phyloP scores from a whole-genome alignment of 805 yeast genomes.

The Barnettozyma siamensis region DNA sequence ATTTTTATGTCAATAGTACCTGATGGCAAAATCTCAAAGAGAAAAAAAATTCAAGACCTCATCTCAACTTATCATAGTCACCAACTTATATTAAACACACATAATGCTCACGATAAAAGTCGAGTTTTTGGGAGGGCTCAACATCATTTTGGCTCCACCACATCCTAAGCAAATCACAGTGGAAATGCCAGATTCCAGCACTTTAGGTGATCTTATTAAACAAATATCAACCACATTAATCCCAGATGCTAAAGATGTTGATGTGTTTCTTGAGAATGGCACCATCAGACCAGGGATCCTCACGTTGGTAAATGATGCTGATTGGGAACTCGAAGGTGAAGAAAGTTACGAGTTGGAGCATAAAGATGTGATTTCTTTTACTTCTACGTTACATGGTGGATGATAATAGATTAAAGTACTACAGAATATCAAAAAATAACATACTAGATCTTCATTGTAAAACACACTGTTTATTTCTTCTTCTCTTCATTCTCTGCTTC shows the following conservation, averaged over 20 bases:
- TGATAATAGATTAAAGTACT: too few species aligned
- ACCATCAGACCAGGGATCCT: slow-evolving; percentile 87
- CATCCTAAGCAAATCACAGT: slow-evolving; percentile 51
- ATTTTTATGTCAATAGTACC: too few species aligned
- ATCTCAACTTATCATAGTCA: not conserved
- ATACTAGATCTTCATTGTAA: too few species aligned
- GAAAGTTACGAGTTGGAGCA: slow-evolving; percentile 71
- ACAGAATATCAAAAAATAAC: too few species aligned
- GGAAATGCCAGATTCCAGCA: slow-evolving; percentile 33
- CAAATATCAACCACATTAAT: slow-evolving; percentile 51
- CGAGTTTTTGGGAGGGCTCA: slow-evolving; percentile 63
- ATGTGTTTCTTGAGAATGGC: slow-evolving; percentile 76
- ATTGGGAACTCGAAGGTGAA: slow-evolving; percentile 94
- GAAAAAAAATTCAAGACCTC: not conserved
- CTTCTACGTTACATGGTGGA: slow-evolving; percentile 95
- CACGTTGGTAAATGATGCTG: slow-evolving; percentile 88
- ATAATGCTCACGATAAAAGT: slow-evolving; percentile 1
- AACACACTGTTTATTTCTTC: not conserved
- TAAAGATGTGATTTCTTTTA: slow-evolving; percentile 77
- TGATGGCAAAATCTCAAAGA: not conserved
- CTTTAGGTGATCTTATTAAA: slow-evolving; percentile 43
- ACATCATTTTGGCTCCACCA: slow-evolving; percentile 53
- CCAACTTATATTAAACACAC: not conserved
- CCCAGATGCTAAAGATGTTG: slow-evolving; percentile 54
- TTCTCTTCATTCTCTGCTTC: slow-evolving; percentile 64